These are phyloP conservation scores for Tylopilus balloui DNA, from an alignment of 768 basidiomycete species.

Conservation along the genomic window DNA sequence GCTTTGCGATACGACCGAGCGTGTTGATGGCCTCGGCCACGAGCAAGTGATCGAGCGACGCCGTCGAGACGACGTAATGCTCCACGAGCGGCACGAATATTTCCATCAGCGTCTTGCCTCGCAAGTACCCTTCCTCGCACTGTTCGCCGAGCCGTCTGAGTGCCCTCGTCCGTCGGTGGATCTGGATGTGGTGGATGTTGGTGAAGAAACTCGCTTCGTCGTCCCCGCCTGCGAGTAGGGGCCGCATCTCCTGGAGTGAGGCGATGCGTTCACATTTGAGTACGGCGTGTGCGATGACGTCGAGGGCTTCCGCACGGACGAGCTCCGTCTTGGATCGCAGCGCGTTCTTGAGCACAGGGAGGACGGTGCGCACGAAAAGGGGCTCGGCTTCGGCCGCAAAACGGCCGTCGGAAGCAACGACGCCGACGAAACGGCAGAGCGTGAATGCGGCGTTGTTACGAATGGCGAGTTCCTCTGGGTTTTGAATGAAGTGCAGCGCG, in stretches of 20 bases:
- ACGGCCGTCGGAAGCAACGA: constrained; percentile 33
- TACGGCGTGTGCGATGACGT: constrained; percentile 74
- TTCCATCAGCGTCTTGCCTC: constrained; percentile 68
- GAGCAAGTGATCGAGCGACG: constrained; percentile 74
- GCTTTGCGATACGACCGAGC: constrained; percentile 71
- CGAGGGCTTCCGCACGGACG: constrained; percentile 80
- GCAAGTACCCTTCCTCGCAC: constrained; percentile 59
- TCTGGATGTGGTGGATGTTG: constrained; percentile 91
- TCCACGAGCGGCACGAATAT: constrained; percentile 85
- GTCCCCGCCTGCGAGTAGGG: constrained; percentile 80
- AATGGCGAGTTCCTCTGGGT: constrained; percentile 82
- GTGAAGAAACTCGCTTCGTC: constrained; percentile 96
- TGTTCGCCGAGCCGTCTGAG: constrained; percentile 79
- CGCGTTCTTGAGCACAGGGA: constrained; percentile 75
- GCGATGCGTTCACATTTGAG: constrained; percentile 54
- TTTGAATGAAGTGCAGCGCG: constrained; percentile 81
- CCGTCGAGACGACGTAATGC: constrained; percentile 65
- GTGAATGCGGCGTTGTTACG: constrained; percentile 75
- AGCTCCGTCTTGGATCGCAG: constrained; percentile 78
- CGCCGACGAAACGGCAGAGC: constrained; percentile 74
- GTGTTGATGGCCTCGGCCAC: constrained; percentile 85
- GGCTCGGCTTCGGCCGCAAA: constrained; percentile 43
- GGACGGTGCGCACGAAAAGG: constrained; percentile 60
- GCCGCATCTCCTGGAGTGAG: constrained; percentile 72
- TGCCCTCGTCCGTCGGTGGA: constrained; percentile 84